Base-by-base conservation (phyloP, 805 yeast genomes). In the Saturnispora quitensis region DNA sequence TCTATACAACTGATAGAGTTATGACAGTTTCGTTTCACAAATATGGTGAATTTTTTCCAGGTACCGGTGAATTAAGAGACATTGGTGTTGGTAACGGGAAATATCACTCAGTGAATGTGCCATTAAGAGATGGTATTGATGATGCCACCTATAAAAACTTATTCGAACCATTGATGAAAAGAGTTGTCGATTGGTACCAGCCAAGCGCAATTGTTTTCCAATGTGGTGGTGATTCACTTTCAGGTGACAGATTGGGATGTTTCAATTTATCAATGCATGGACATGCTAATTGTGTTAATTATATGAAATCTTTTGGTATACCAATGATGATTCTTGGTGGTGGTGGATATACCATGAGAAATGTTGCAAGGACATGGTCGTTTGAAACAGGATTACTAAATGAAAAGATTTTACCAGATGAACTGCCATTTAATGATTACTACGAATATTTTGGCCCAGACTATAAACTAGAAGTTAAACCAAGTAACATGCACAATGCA, bases 361-460 rank as follows among this genome's bases (percentile, higher is more conserved):
- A 93, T 65, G 99, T 93, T 47, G 89, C 97, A 5, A 75, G 99
- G 59, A 78, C 95, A 12, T 91, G 99, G 98, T 80, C 96, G 2
- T 90, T 76, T 63, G 99, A 93, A 68, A 83, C 97, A 0, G 96
- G 97, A 13, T 74, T 93, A 43, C 75, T 91, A 57, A 84, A 91
- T 63, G 84, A 87, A 60, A 87, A 84, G 9, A 72, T 84, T 43
- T 70, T 93, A 60, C 91, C 90, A 36, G 69, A 82, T 24, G 89
- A 84, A 60, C 70, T 82, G 57, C 97, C 97, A 4, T 90, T 89
- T 73, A 90, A 91, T 67, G 98, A 91, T 67, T 91, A 91, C 71
- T 91, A 88, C 70, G 98, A 91, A 70, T 91, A 91, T 72, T 91
- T 86, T 68, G 98, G 97, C 0, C 99, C 99, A 3, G 97, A 91